Evolutionary conservation across 768 basidiomycete species (phyloP), one percentile per base, ranked within the genome.

Genomic region (Pulveroboletus sp.): DNA sequence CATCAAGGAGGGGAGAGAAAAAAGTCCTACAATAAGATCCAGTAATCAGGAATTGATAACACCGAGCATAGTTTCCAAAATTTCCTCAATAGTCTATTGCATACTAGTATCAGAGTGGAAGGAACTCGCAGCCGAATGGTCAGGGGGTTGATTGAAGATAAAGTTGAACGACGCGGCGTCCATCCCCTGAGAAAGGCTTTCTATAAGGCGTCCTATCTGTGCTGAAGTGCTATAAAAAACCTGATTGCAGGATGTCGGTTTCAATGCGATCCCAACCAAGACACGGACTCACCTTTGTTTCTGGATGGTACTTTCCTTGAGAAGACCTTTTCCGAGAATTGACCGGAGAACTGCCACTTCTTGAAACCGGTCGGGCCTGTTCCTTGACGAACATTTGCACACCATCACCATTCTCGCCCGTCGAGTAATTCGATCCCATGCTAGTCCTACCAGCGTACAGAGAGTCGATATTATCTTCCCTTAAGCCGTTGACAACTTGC

Each of bases 91-190:
- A 18, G 83, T 83, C 81, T 83, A 84, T 53, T 81, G 74, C 48
- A 74, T 69, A 46, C 85, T 82, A 54, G 77, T 69, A 38, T 79
- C 81, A 28, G 87, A 82, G 53, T 83, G 72, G 36, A 73, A 44
- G 17, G 86, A 86, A 36, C 80, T 82, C 26, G 85, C 72, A 15
- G 77, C 68, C 17, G 87, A 84, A 57, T 82, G 83, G 45, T 72
- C 71, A 68, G 71, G 62, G 32, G 56, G 50, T 46, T 64, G 56
- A 56, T 73, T 67, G 11, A 82, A 78, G 33, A 76, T 62, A 62
- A 91, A 81, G 62, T 91, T 91, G 74, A 91, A 90, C 33, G 89
- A 85, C 40, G 88, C 90, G 37, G 87, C 76, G 56, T 93, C 90
- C 73, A 82, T 81, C 30, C 83, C 85, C 64, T 83, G 83, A 41